A percentile compares a stretch with the other conserved stretches of the same genome.
Conservation (phyloP, 352 stramenopile genomes). For the Blastocystis sp. region DNA sequence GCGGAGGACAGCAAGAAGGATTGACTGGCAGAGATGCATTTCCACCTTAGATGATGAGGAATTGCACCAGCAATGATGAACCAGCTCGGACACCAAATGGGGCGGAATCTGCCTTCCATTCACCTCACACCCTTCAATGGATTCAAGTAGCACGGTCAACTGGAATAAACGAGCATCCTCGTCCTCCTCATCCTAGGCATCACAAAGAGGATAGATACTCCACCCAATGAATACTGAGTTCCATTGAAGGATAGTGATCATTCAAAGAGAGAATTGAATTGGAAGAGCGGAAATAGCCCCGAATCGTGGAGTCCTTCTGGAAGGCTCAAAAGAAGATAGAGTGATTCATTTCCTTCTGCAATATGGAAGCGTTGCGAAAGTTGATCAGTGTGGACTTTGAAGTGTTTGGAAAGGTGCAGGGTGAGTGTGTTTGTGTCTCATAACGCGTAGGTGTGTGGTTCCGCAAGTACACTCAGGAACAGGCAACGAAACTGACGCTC, state of each 20-base stretch:
- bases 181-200: background rate
- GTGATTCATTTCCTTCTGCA: background rate
- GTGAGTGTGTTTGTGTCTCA: background rate
- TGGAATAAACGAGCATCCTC: background rate
- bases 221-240: no score
- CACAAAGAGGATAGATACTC: no score
- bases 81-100: background rate
- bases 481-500: constrained; percentile 1
- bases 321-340: no score
- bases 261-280: no score
- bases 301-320: no score
- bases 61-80: background rate
- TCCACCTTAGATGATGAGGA: background rate
- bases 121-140: no score
- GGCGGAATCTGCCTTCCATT: no score
- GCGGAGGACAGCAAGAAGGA: background rate
- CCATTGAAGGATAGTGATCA: no score
- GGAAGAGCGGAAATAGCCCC: no score
- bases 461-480: constrained; percentile 41
- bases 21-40: background rate
- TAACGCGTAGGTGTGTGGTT: constrained; percentile 29
- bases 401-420: constrained; percentile 45
- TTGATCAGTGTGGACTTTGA: constrained; percentile 60
- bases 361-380: constrained; percentile 4
- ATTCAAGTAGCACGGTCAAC: no score